These are phyloP conservation scores for Exophiala calicioides DNA, from an alignment of 2,329 filamentous ascomycete species.

Conservation along the genomic window DNA sequence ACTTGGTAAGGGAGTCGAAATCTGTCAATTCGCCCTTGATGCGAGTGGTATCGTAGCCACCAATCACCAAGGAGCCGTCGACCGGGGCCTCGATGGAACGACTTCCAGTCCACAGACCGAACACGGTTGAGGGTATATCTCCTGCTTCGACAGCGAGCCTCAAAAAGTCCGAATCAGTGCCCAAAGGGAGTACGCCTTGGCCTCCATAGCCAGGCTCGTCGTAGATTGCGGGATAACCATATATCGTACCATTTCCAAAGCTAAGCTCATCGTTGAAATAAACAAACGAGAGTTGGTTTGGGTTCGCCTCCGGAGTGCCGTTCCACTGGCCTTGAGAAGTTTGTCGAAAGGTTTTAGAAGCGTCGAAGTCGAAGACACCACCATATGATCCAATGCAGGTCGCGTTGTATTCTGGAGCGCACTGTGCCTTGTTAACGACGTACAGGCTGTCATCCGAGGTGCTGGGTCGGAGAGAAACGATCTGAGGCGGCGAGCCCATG, in stretches of 20 bases:
- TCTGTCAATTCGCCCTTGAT: slow-evolving; percentile 22
- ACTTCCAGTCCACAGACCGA: slow-evolving; percentile 28
- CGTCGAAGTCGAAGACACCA: slow-evolving; percentile 26
- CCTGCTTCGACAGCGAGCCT: slow-evolving; percentile 17
- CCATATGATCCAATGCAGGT: slow-evolving; percentile 24
- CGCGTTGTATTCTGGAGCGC: slow-evolving; percentile 25
- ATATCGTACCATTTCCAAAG: slow-evolving; percentile 22
- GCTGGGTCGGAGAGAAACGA: slow-evolving; percentile 27
- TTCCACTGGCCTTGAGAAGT: slow-evolving; percentile 26
- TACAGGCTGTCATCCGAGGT: slow-evolving; percentile 24
- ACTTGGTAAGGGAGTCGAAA: slow-evolving; percentile 18
- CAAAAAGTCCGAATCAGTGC: slow-evolving; percentile 25
- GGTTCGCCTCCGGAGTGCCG: slow-evolving; percentile 13
- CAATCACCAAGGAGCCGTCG: slow-evolving; percentile 28
- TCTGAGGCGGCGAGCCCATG: slow-evolving; percentile 28
- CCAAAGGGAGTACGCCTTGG: slow-evolving; percentile 27
- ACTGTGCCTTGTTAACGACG: slow-evolving; percentile 26
- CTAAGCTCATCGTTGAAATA: slow-evolving; percentile 28
- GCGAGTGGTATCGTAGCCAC: slow-evolving; percentile 28
- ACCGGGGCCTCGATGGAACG: slow-evolving; percentile 20
- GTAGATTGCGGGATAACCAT: slow-evolving; percentile 25
- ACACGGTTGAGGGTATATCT: slow-evolving; percentile 24
- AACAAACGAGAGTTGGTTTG: slow-evolving; percentile 20
- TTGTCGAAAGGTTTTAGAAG: slow-evolving; percentile 20
- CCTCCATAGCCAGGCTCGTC: slow-evolving; percentile 27